Base-by-base conservation (phyloP, 2,329 filamentous ascomycete genomes). In the Venturia asperata region DNA sequence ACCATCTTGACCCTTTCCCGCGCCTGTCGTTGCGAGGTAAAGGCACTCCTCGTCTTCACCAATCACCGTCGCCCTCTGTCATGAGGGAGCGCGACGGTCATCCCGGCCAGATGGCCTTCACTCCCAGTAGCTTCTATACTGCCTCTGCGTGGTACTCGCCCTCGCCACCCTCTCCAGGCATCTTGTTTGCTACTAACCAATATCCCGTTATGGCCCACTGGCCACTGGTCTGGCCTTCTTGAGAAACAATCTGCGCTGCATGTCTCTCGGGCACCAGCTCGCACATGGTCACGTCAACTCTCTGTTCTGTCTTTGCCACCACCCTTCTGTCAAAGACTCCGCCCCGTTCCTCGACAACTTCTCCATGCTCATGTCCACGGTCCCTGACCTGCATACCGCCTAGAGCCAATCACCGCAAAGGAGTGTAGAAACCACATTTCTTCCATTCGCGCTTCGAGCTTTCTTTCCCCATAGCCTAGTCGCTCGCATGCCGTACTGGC, bases 211-310 rank as follows among this genome's bases (percentile, higher is more conserved):
- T 58, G 52, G 52, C 52, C 52, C 52, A 58, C 27, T 37, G 52
- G 27, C 27, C 52, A 37, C 52, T 37, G 52, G 52, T 58, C 27
- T 58, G 52, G 30, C 27, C 52, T 58, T 58, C 52, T 37, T 58
- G n/a, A 58, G 52, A 15, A n/a, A 58, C 27, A 58, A 58, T 58
- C 52, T 58, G 52, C 52, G 30, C 52, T 58, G 52, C 52, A 58
- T 58, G 52, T 58, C 52, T 58, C 30, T 37, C 52, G 52, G 52
- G n/a, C 37, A 58, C 10, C 52, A 58, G 27, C 49, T 30, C 24
- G 13, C 24, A 27, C 21, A n/a, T 47, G 7, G 17, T 24, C 52
- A 58, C 27, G 19, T 58, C 52, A 37, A 37, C n/a, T 58, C 30
- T 58, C 19, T 58, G 27, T 58, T 21, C n/a, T n/a, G n/a, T n/a